Evolutionary conservation across 2,329 filamentous ascomycete genomes (phyloP).

Genomic region (Monilinia aucupariae): DNA sequence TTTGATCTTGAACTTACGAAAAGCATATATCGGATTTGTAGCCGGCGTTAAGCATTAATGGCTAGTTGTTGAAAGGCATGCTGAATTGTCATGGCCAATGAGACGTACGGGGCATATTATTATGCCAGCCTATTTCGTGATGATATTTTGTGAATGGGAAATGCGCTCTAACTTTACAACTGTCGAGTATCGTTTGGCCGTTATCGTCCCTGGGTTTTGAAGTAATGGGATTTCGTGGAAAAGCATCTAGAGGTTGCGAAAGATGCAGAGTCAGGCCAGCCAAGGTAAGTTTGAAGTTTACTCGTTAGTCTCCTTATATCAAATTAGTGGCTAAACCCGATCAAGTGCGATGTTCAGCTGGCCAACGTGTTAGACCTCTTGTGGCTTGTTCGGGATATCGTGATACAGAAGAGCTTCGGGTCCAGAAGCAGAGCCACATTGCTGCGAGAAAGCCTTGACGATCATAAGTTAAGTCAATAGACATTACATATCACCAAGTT

Average conservation of each 20-base stretch:
- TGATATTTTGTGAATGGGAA: neutral
- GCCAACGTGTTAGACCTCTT: conserved; percentile 16
- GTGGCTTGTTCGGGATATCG: conserved; percentile 14
- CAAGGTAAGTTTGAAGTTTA: conserved; percentile 12
- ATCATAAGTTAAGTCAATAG: neutral
- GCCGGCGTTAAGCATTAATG: neutral
- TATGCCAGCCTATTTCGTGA: neutral
- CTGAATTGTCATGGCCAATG: neutral
- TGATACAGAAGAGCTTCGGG: conserved; percentile 10
- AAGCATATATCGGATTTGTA: neutral
- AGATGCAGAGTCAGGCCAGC: conserved; percentile 20
- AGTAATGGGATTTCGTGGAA: conserved; percentile 7
- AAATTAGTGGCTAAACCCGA: neutral
- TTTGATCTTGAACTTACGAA: too few relatives aligned
- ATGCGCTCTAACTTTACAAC: too few relatives aligned
- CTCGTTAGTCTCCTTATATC: neutral
- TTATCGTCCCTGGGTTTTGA: neutral
- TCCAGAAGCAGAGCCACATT: conserved; percentile 12
- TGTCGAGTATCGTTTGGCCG: too few relatives aligned
- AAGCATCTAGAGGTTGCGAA: conserved; percentile 20
- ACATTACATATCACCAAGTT: neutral
- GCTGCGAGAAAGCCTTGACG: neutral
- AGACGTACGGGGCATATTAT: neutral
- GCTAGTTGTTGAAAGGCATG: neutral
- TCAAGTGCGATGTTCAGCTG: conserved; percentile 20